Base-by-base conservation (phyloP, 306 rosid genomes). In the Carpinus fangiana region DNA sequence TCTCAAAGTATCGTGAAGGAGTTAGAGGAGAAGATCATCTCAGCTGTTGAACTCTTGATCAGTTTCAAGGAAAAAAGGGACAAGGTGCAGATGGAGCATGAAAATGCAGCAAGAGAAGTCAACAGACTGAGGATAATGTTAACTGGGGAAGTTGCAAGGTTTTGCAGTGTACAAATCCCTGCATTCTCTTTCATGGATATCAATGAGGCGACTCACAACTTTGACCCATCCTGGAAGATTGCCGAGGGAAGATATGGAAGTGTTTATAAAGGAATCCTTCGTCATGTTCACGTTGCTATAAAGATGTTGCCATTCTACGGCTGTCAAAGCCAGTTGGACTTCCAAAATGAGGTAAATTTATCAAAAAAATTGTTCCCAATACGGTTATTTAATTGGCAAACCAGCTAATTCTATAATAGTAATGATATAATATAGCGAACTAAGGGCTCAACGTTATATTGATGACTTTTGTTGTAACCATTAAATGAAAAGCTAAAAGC, bases 291-390 rank as follows among this genome's bases (percentile, higher is more conserved):
- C 73, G 98, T 95, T 84, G 97, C 91, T 72, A 89, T 95, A 82
- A 95, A 83, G 89, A 95, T 95, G 98, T 81, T 95, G 73, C 98
- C 98, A 17, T 92, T 95, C 12, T 95, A 95, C 86, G 97, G 98
- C 55, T 73, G 85, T 81, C 92, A 91, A 66, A 88, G 85, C 66
- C 93, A 86, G 53, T 47, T 45, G 14, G 90, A 85, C 43, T 95
- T 95, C 80, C 90, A 85, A 77, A 78, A 75, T 50, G 90, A 87
- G 98, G 98, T 95, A 89, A 79, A 82, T n/a, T 82, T 75, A 54
- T 41, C 50, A 26, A 68, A 67, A 73, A 41, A 9, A 72, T 54
- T 67, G 73, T 26, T 7, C 45, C 43, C 47, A 20, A 7, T 53
- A 59, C 11, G 28, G 31, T 26, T 46, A 43, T 64, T n/a, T 52